Conservation (phyloP, 1,139 yeast genomes). For the Kodamaea sp. region DNA sequence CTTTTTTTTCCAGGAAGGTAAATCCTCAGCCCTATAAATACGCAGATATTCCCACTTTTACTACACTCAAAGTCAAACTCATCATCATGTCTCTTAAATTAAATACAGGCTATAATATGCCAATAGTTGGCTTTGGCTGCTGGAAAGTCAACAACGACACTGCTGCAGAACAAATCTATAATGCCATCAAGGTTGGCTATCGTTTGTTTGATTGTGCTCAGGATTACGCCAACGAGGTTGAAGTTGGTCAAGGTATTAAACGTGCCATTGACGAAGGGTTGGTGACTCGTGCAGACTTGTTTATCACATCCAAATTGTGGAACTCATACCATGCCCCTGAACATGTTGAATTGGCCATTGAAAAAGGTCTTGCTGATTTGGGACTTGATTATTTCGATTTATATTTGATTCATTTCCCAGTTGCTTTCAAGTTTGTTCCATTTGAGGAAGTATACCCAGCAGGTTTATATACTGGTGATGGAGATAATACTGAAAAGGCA, state of each 20-base stretch:
- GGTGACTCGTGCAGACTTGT: constrained; percentile 68
- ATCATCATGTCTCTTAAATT: constrained; percentile 41
- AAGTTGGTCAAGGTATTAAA: constrained; percentile 67
- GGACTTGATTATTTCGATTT: constrained; percentile 67
- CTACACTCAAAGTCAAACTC: background rate
- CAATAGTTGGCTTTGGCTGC: constrained; percentile 63
- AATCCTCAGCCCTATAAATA: background rate
- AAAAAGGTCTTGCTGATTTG: constrained; percentile 62
- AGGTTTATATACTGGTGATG: constrained; percentile 63
- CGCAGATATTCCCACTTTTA: background rate
- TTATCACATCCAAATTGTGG: constrained; percentile 79
- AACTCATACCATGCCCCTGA: constrained; percentile 70
- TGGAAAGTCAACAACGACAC: constrained; percentile 61
- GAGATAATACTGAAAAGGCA: constrained; percentile 51
- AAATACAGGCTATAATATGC: constrained; percentile 59
- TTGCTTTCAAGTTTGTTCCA: constrained; percentile 70
- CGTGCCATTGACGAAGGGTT: constrained; percentile 64
- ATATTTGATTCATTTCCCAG: constrained; percentile 78
- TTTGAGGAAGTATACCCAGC: constrained; percentile 75
- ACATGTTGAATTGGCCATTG: constrained; percentile 53
- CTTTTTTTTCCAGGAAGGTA: background rate
- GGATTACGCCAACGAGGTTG: constrained; percentile 75
- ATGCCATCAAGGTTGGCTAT: constrained; percentile 69
- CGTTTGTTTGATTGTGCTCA: constrained; percentile 74
- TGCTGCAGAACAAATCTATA: constrained; percentile 58